Evolutionary conservation across 148 eudicot species (phyloP), one percentile per base, ranked within the genome.

Genomic region (Rhododendron griersonianum): DNA sequence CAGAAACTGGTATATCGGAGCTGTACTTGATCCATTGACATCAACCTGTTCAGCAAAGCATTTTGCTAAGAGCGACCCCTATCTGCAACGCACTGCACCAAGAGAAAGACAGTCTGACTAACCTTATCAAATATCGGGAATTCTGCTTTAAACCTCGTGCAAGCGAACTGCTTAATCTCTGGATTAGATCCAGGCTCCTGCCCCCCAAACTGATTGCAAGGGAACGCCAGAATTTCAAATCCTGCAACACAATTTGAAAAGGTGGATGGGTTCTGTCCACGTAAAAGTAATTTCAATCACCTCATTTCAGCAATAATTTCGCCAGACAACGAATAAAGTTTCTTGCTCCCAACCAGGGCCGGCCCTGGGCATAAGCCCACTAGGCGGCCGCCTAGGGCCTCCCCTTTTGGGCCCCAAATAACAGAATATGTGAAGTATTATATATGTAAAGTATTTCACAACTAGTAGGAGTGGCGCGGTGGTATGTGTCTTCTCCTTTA

Each of bases 121-220:
- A 96, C 99, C 98, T 96, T 96, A 82, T 95, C 96, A 84, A 96
- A 96, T 81, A 96, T 95, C 21, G 99, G 98, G 89, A 91, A 96
- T 77, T 96, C 99, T 4, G 97, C 98, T 89, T 96, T 96, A 89
- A 89, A 95, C 83, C 91, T 90, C 33, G 97, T 96, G 77, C 98
- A 96, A 25, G 99, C 99, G 25, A 95, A 94, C 81, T 94, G 88
- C 90, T 96, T 96, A 74, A 96, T 96, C 83, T 96, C 97, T 65
- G 88, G 69, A 89, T 96, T 96, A 75, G 99, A 90, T 78, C 98
- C 98, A 71, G 99, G 98, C 89, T 96, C 99, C 86, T 96, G 99
- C 83, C 92, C 94, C 79, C 98, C 98, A 91, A 96, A 96, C 90
- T 96, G 99, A 89, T 96, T 96, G 91, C 97, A 96, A 23, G 99